Percentiles rank a stretch among this genome's conserved stretches.
These are phyloP conservation scores for Akanthomyces uredinophilus DNA, from an alignment of 2,329 filamentous ascomycete species.

Conservation along the genomic window DNA sequence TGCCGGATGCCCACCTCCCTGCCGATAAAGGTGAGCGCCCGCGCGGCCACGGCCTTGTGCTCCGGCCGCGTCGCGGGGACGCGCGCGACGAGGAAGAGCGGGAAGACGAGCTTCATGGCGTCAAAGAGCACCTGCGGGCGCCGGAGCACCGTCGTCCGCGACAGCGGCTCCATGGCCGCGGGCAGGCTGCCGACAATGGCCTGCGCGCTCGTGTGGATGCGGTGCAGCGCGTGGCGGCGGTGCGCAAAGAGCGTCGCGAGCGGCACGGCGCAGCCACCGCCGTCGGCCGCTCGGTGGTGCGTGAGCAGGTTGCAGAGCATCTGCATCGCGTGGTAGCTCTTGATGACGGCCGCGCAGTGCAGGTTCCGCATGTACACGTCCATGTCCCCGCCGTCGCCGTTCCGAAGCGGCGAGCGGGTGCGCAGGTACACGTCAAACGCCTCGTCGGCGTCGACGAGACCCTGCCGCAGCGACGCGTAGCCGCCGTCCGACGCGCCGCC, in stretches of 20 bases:
- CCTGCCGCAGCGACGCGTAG: slow-evolving; percentile 22
- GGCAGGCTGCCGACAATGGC: slow-evolving; percentile 26
- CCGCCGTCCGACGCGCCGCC: slow-evolving; percentile 24
- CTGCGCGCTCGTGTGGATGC: slow-evolving; percentile 27
- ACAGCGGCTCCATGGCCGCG: slow-evolving; percentile 22
- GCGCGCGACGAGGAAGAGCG: slow-evolving; percentile 29
- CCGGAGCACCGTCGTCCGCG: slow-evolving; percentile 8
- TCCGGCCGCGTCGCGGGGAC: slow-evolving; percentile 24
- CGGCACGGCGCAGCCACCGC: slow-evolving; percentile 23
- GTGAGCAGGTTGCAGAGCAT: slow-evolving; percentile 32
- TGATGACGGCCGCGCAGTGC: slow-evolving; percentile 29
- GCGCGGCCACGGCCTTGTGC: slow-evolving; percentile 25
- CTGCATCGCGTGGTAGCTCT: slow-evolving; percentile 30
- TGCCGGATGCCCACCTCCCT: slow-evolving; percentile 33
- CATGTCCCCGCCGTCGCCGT: slow-evolving; percentile 14
- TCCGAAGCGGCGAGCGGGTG: slow-evolving; percentile 13
- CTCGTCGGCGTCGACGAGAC: slow-evolving; percentile 19
- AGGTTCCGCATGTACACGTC: slow-evolving; percentile 30
- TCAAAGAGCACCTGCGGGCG: slow-evolving; percentile 31
- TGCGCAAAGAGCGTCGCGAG: slow-evolving; percentile 23
- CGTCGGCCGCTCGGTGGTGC: slow-evolving; percentile 24
- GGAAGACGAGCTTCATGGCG: slow-evolving; percentile 35
- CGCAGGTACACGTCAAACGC: slow-evolving; percentile 7
- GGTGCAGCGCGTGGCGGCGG: slow-evolving; percentile 25
- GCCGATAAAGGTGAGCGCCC: slow-evolving; percentile 29